Evolutionary conservation across 345 rosid genomes (phyloP).

Genomic region (Brassica nigra): DNA sequence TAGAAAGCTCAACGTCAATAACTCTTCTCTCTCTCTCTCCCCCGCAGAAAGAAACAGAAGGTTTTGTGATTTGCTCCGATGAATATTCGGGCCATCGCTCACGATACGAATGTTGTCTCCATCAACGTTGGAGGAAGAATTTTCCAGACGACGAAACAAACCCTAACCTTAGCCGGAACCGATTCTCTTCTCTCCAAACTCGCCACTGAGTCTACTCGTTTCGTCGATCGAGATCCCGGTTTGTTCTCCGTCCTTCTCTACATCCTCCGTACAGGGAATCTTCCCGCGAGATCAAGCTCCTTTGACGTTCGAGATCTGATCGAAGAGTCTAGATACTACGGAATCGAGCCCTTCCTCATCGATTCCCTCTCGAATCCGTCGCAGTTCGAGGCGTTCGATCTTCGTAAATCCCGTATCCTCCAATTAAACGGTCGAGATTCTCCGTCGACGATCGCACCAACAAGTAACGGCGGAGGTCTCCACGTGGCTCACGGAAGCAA

Average conservation of each 20-base stretch:
- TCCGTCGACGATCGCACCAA: slow-evolving; percentile 62
- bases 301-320: slow-evolving; percentile 70
- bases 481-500: slow-evolving; percentile 91
- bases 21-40: background rate
- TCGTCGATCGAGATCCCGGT: slow-evolving; percentile 89
- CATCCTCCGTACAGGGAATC: slow-evolving; percentile 71
- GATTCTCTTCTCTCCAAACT: slow-evolving; percentile 60
- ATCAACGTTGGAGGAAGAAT: slow-evolving; percentile 75
- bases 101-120: slow-evolving; percentile 46
- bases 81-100: slow-evolving; percentile 21
- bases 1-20: background rate
- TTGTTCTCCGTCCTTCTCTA: slow-evolving; percentile 75
- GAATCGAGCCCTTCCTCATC: slow-evolving; percentile 59
- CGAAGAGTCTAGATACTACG: slow-evolving; percentile 76
- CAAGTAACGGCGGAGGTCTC: slow-evolving; percentile 62
- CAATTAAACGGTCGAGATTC: slow-evolving; percentile 73
- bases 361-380: slow-evolving; percentile 61
- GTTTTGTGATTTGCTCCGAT: slow-evolving; percentile 22
- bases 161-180: slow-evolving; percentile 66
- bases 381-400: slow-evolving; percentile 76
- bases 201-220: slow-evolving; percentile 49
- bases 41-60: background rate
- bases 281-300: slow-evolving; percentile 70
- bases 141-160: slow-evolving; percentile 81
- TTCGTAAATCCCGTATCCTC: slow-evolving; percentile 56